Conservation (phyloP, 148 eudicot genomes). For the Limonium bicolor region DNA sequence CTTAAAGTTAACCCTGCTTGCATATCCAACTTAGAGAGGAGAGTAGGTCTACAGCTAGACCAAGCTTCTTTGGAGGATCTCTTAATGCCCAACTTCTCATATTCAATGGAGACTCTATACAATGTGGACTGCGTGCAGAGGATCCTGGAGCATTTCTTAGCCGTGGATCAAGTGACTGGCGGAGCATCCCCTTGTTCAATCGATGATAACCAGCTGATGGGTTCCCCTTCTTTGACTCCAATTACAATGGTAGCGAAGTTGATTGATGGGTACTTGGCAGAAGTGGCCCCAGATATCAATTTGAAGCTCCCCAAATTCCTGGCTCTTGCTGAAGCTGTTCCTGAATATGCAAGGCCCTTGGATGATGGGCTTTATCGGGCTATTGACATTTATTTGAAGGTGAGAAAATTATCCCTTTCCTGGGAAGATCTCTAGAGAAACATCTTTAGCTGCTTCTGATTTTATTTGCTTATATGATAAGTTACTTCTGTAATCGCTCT, state of each 20-base stretch:
- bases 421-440: too few species aligned
- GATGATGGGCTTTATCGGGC: slow-evolving; percentile 98
- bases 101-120: slow-evolving; percentile 81
- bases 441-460: too few species aligned
- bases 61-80: slow-evolving; percentile 87
- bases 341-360: slow-evolving; percentile 79
- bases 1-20: slow-evolving; percentile 40
- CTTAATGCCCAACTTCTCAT: slow-evolving; percentile 72
- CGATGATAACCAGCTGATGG: slow-evolving; percentile 53
- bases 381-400: slow-evolving; percentile 88
- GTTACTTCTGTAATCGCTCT: too few species aligned
- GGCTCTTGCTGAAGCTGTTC: slow-evolving; percentile 76
- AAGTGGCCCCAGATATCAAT: slow-evolving; percentile 89
- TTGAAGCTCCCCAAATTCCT: slow-evolving; percentile 82
- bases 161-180: slow-evolving; percentile 46
- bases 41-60: slow-evolving; percentile 91
- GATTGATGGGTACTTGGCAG: slow-evolving; percentile 88
- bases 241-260: slow-evolving; percentile 92
- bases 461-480: too few species aligned
- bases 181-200: slow-evolving; percentile 70
- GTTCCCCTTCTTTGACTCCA: slow-evolving; percentile 74
- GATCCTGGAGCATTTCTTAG: slow-evolving; percentile 68
- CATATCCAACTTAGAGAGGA: slow-evolving; percentile 56
- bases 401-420: too few species aligned
- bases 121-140: slow-evolving; percentile 79